Evolutionary conservation across 495 filamentous ascomycete species (phyloP).

Genomic region (Lophium mytilinum): DNA sequence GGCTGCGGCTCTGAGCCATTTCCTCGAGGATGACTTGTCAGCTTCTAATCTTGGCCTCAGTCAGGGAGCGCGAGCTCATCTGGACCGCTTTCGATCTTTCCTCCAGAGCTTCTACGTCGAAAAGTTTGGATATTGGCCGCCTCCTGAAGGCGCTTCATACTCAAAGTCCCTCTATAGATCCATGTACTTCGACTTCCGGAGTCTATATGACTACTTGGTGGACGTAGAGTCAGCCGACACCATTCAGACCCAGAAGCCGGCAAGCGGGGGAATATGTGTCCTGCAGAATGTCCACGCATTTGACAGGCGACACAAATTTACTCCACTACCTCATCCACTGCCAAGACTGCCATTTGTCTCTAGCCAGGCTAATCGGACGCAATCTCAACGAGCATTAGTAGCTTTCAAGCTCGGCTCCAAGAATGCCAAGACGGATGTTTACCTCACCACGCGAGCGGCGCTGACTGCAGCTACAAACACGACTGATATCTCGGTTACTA

Average conservation of each 20-base stretch:
- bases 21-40: slow-evolving; percentile 54
- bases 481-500: slow-evolving; percentile 25
- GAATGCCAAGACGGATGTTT: slow-evolving; percentile 26
- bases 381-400: slow-evolving; percentile 25
- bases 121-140: slow-evolving; percentile 59
- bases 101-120: slow-evolving; percentile 50
- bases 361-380: slow-evolving; percentile 4
- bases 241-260: slow-evolving; percentile 25
- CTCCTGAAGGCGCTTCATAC: slow-evolving; percentile 38
- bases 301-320: slow-evolving; percentile 46
- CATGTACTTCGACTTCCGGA: slow-evolving; percentile 56
- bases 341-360: slow-evolving; percentile 48
- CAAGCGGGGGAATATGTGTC: slow-evolving; percentile 51
- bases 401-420: slow-evolving; percentile 28
- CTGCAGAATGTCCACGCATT: slow-evolving; percentile 52
- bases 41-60: slow-evolving; percentile 46
- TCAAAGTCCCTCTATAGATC: slow-evolving; percentile 43
- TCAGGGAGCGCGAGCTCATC: slow-evolving; percentile 46
- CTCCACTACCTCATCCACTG: slow-evolving; percentile 47
- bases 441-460: slow-evolving; percentile 25
- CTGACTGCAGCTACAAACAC: slow-evolving; percentile 38
- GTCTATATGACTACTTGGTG: slow-evolving; percentile 54
- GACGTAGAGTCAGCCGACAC: slow-evolving; percentile 42
- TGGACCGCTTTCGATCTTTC: slow-evolving; percentile 56
- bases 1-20: slow-evolving; percentile 42